Base-by-base conservation (phyloP, 345 rosid species). In the Arabidopsis suecica region DNA sequence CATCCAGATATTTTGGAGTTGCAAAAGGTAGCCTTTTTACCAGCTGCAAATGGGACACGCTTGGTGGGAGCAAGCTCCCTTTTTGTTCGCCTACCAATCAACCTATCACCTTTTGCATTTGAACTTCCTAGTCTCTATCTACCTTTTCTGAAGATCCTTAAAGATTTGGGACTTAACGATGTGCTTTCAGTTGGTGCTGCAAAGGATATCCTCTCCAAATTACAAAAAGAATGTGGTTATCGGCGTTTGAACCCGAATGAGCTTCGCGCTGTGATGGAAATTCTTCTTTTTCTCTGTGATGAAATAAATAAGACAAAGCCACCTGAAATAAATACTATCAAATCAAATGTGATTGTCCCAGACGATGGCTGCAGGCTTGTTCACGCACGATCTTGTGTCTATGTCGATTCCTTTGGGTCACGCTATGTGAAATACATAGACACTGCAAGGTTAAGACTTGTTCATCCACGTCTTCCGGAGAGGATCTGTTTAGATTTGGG, bases 41-140 rank as follows among this genome's bases (percentile, higher is more conserved):
- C 97, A 65, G 95, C 90, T 78, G 98, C 98, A 16, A 93, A 91
- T 80, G 98, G 98, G 70, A 91, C 98, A 33, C 96, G 98, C 62
- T 83, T 93, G 76, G 91, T 93, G 79, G 81, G 87, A 23, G 86
- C 84, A 68, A 85, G 80, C 78, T 83, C 92, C 69, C 97, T 91
- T 70, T 93, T 93, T 79, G 91, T 79, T 57, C 96, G 86, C 69
- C 81, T 93, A 55, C 77, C 93, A 9, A 81, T 93, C 68, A 91
- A 91, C 75, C 78, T 93, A 77, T 91, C 98, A 37, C 98, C 98
- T 41, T 91, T 93, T 81, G 96, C 97, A 34, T 93, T 91, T 81
- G 98, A 88, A 73, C 97, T 93, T 65, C 95, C 97, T 72, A 76
- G 88, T 74, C 69, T 74, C 22, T 91, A 88, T 78, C 97, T 91